Conservation (phyloP, 2,329 filamentous ascomycete species). For the Furcasterigmium sp. region DNA sequence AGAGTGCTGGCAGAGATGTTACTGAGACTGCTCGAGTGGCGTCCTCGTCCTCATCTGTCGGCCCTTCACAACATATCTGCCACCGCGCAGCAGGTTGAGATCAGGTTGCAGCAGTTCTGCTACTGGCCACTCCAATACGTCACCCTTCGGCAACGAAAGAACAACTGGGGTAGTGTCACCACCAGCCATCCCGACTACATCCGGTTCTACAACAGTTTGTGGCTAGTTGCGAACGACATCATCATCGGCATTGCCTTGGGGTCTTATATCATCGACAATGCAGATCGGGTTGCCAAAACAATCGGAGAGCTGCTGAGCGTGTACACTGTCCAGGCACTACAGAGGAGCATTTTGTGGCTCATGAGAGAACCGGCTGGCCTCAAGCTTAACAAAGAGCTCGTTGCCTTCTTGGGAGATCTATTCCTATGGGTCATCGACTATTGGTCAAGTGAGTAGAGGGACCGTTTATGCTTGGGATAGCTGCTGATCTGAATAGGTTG, state of each 20-base stretch:
- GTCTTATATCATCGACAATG: conserved; percentile 95
- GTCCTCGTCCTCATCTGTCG: conserved; percentile 68
- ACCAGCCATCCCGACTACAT: conserved; percentile 97
- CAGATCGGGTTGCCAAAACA: conserved; percentile 72
- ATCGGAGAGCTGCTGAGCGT: conserved; percentile 70
- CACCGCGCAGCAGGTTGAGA: conserved; percentile 95
- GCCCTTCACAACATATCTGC: conserved; percentile 94
- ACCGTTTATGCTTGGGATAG: neutral
- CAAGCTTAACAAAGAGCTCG: conserved; percentile 91
- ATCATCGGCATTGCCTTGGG: conserved; percentile 97
- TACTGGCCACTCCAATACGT: conserved; percentile 98
- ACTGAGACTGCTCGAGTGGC: conserved; percentile 78
- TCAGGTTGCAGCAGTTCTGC: conserved; percentile 94
- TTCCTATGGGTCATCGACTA: conserved; percentile 99
- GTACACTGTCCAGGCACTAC: conserved; percentile 85
- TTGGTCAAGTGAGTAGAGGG: conserved; percentile 67
- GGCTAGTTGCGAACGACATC: conserved; percentile 97
- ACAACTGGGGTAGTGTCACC: conserved; percentile 92
- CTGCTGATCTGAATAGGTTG: conserved; percentile 48
- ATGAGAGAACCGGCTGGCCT: conserved; percentile 94
- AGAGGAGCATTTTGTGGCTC: conserved; percentile 87
- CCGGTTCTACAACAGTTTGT: conserved; percentile 96
- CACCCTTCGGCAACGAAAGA: conserved; percentile 81
- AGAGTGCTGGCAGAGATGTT: conserved; percentile 76
- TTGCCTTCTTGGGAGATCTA: conserved; percentile 87